Evolutionary conservation across 2,329 filamentous ascomycete species (phyloP).

Genomic region (Alternaria longipes): DNA sequence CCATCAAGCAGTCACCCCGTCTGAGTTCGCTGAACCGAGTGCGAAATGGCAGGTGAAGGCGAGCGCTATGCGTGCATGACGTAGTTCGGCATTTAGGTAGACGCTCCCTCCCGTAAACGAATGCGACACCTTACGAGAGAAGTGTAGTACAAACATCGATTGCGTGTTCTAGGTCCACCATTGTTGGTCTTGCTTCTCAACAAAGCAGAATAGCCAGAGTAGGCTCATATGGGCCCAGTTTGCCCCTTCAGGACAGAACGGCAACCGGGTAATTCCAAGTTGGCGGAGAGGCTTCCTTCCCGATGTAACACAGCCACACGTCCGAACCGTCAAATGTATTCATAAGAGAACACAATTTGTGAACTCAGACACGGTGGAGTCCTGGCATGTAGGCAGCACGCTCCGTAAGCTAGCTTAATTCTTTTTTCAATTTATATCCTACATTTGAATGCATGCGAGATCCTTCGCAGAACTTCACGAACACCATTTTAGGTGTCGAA

Average conservation of each 20-base stretch:
- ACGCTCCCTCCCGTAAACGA: slow-evolving; percentile 1
- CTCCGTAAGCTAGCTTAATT: not conserved
- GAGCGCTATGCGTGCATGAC: slow-evolving; percentile 7
- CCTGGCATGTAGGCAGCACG: not conserved
- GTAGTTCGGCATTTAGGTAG: not conserved
- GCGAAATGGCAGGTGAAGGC: slow-evolving; percentile 10
- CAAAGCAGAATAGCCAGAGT: slow-evolving; percentile 10
- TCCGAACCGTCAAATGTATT: not conserved
- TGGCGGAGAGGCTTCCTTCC: slow-evolving; percentile 1
- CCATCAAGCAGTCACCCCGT: slow-evolving; percentile 8
- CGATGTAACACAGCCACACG: slow-evolving; percentile 1
- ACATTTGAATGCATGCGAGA: not conserved
- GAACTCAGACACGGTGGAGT: not conserved
- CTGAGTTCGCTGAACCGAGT: slow-evolving; percentile 7
- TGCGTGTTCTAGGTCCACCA: slow-evolving; percentile 8
- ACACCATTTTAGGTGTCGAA: not conserved
- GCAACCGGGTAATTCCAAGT: slow-evolving; percentile 4
- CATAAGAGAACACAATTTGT: not conserved
- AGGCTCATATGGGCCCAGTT: not conserved
- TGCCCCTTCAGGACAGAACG: slow-evolving; percentile 1
- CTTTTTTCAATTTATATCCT: not conserved
- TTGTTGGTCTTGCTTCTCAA: slow-evolving; percentile 14
- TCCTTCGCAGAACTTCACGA: not conserved
- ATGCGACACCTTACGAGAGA: not conserved
- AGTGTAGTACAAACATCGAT: slow-evolving; percentile 4